A percentile compares a stretch with the other conserved stretches of the same genome.
Evolutionary conservation across 1,284 basidiomycete species (phyloP).

Genomic region (Ganoderma boninense): DNA sequence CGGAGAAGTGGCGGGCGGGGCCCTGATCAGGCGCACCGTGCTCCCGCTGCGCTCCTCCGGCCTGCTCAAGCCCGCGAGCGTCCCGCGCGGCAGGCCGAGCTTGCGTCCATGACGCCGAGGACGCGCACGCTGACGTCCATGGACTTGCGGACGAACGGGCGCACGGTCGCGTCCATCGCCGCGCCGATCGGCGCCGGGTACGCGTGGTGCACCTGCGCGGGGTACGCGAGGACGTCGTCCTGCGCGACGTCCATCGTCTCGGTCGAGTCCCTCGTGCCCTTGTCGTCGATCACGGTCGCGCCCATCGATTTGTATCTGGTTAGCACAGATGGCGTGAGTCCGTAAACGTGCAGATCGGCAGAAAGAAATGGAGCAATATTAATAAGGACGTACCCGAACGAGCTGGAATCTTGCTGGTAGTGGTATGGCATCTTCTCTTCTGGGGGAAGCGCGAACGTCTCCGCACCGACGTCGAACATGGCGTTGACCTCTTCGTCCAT

Average conservation of each 20-base stretch:
- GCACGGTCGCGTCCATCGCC: slow-evolving; percentile 39
- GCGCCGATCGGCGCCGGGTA: slow-evolving; percentile 44
- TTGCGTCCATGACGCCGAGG: slow-evolving; percentile 41
- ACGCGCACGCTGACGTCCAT: slow-evolving; percentile 41
- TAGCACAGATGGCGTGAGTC: no score
- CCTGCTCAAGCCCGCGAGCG: slow-evolving; percentile 21
- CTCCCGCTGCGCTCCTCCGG: slow-evolving; percentile 25
- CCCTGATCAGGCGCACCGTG: slow-evolving; percentile 26
- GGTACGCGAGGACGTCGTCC: slow-evolving; percentile 44
- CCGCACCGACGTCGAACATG: slow-evolving; percentile 46
- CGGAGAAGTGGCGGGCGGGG: slow-evolving; percentile 14
- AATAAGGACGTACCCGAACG: slow-evolving; percentile 37
- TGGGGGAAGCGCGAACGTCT: slow-evolving; percentile 42
- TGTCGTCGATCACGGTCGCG: slow-evolving; percentile 42
- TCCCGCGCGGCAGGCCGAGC: slow-evolving; percentile 35
- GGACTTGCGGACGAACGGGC: slow-evolving; percentile 43
- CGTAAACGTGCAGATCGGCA: no score
- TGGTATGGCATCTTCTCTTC: slow-evolving; percentile 46
- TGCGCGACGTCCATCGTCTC: slow-evolving; percentile 43
- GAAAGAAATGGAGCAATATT: no score
- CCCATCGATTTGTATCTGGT: slow-evolving; percentile 44
- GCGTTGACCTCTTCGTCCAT: slow-evolving; percentile 40
- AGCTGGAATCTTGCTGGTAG: slow-evolving; percentile 43
- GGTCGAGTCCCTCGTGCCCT: slow-evolving; percentile 41
- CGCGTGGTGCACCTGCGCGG: slow-evolving; percentile 35